phyloP scores from a whole-genome alignment of 768 basidiomycete species.

The Lactarius evosmus region DNA sequence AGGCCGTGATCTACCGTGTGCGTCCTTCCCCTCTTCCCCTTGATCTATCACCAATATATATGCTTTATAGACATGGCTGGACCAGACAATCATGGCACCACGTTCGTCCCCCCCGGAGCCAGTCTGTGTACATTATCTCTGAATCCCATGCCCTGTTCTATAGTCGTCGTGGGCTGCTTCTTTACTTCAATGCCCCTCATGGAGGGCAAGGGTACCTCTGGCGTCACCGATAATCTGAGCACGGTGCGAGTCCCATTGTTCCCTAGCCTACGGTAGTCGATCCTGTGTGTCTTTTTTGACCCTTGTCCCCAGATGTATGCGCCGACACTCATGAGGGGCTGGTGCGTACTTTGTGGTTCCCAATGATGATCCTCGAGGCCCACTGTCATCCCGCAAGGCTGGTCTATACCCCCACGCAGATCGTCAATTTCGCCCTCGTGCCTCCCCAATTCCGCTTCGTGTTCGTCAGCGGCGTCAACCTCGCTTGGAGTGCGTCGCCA shows the following conservation, averaged over 20 bases:
- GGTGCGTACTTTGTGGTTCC: conserved; percentile 41
- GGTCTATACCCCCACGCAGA: conserved; percentile 73
- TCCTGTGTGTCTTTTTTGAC: neutral
- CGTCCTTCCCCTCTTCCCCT: conserved; percentile 27
- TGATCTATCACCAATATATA: neutral
- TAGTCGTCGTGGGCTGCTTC: conserved; percentile 50
- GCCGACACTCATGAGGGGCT: conserved; percentile 73
- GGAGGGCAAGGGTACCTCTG: conserved; percentile 64
- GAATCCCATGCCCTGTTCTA: neutral
- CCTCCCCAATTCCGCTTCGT: conserved; percentile 76
- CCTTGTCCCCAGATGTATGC: conserved; percentile 53
- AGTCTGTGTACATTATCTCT: neutral
- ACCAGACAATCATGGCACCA: conserved; percentile 77
- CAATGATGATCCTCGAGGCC: neutral
- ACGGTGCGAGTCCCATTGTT: conserved; percentile 31
- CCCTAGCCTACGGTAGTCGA: neutral
- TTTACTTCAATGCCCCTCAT: conserved; percentile 76
- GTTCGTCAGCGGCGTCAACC: conserved; percentile 68
- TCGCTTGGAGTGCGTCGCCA: conserved; percentile 72
- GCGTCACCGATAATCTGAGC: conserved; percentile 47
- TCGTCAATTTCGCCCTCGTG: conserved; percentile 74
- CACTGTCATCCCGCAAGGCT: conserved; percentile 41
- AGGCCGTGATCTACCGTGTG: conserved; percentile 60
- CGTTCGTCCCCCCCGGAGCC: conserved; percentile 36
- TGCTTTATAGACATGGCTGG: conserved; percentile 65